Percentiles rank a stretch among this genome's conserved stretches.
Evolutionary conservation across 75 land plant species (phyloP).

Genomic region (Selaginella moellendorffii): DNA sequence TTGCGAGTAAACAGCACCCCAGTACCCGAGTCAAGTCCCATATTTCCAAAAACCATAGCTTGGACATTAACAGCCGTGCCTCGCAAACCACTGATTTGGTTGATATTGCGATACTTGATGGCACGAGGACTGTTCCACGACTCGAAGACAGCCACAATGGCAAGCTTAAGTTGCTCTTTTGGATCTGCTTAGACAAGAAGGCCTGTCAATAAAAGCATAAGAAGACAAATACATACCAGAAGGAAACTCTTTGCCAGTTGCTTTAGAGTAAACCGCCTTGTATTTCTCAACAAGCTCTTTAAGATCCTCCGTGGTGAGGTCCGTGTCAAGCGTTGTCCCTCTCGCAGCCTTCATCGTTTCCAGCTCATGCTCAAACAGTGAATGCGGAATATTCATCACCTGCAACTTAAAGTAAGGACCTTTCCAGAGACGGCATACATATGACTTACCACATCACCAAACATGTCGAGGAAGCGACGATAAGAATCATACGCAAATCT

Average conservation of each 20-base stretch:
- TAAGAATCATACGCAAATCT: slow-evolving; percentile 95
- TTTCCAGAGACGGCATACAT: neutral
- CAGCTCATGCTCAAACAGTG: slow-evolving; percentile 74
- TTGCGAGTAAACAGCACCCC: slow-evolving; percentile 93
- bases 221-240: slow-evolving; percentile 37
- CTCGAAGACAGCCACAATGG: slow-evolving; percentile 79
- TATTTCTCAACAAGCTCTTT: slow-evolving; percentile 75
- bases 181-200: slow-evolving; percentile 53
- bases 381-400: slow-evolving; percentile 89
- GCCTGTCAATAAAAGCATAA: slow-evolving; percentile 4
- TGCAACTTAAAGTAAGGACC: slow-evolving; percentile 17
- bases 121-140: slow-evolving; percentile 98
- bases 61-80: slow-evolving; percentile 97
- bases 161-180: slow-evolving; percentile 55
- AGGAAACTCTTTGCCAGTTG: slow-evolving; percentile 73
- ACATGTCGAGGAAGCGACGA: slow-evolving; percentile 95
- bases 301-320: slow-evolving; percentile 66
- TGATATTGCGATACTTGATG: slow-evolving; percentile 79
- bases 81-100: slow-evolving; percentile 76
- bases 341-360: slow-evolving; percentile 50
- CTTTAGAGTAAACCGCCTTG: slow-evolving; percentile 63
- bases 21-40: slow-evolving; percentile 92
- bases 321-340: slow-evolving; percentile 58
- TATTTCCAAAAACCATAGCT: slow-evolving; percentile 95
- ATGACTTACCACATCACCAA: slow-evolving; percentile 81